Base-by-base conservation (phyloP, 495 filamentous ascomycete species). In the Xylaria longipes region DNA sequence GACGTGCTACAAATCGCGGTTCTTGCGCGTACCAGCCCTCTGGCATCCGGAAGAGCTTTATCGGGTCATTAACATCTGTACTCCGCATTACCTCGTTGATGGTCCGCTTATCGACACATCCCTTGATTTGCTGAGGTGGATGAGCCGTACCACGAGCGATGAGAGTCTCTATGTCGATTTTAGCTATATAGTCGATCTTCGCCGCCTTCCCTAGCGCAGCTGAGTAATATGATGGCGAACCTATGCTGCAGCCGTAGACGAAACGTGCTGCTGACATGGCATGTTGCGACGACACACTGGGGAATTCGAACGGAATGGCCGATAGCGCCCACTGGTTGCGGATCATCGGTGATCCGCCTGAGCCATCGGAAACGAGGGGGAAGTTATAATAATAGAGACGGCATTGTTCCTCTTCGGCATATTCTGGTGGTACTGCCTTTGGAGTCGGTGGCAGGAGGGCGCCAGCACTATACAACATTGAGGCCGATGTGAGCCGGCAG, bases 371-470 rank as follows among this genome's bases (percentile, higher is more conserved):
- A 0, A 72, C 39, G 14, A 89, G 81, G 12, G 71, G 72, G 74
- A 91, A 91, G 48, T 81, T 79, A 73, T 91, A 91, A 71, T 91
- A 91, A 74, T 91, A 91, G 6, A 92, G 82, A 29, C 89, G 85
- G 68, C 89, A 91, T 73, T 92, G 87, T 57, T 90, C 88, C 69
- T 84, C 84, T 63, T 89, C 87, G n/a, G 74, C 71, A 39, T 84
- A 80, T 61, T 81, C 76, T 5, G 71, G 70, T 2, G 79, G 79
- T 33, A 81, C 71, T 5, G 75, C 64, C 58, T 80, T 80, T 0
- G 74, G 73, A 37, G 70, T 68, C 3, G 87, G 89, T 14, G 83
- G 79, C 14, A 80, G 76, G 22, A 92, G 77, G 66, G 87, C 87
- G 12, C 87, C 90, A 31, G 89, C 84, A 41, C 80, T 87, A 76